Percentiles rank a stretch among this genome's conserved stretches.
These are phyloP conservation scores for Aspergillus tanneri DNA, from an alignment of 2,329 filamentous ascomycete genomes.

Conservation along the genomic window DNA sequence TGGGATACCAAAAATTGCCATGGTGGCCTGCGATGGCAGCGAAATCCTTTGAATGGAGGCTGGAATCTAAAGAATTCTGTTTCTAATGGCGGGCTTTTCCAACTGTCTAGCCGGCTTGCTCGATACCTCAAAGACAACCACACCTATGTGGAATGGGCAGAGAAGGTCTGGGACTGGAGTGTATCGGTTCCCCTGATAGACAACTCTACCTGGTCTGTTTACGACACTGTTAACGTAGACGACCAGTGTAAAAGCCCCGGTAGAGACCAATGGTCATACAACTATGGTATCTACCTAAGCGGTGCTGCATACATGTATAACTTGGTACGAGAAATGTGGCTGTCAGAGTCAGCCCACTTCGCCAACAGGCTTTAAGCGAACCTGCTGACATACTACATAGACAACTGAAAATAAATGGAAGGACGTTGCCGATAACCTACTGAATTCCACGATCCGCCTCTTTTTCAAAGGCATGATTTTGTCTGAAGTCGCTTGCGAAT, in stretches of 20 bases:
- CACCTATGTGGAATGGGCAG: constrained; percentile 58
- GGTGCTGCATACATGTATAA: constrained; percentile 60
- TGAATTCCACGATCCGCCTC: too few species aligned
- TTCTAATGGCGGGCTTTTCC: constrained; percentile 18
- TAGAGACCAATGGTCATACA: constrained; percentile 58
- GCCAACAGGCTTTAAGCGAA: constrained; percentile 1
- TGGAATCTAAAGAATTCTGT: constrained; percentile 16
- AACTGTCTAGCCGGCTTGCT: constrained; percentile 16
- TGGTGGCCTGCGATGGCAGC: constrained; percentile 59
- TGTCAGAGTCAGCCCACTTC: too few species aligned
- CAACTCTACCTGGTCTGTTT: constrained; percentile 53
- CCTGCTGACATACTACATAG: constrained; percentile 35
- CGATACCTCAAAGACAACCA: constrained; percentile 16
- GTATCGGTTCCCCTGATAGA: constrained; percentile 49
- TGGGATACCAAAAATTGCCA: constrained; percentile 66
- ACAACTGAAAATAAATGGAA: constrained; percentile 63
- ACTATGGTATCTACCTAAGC: constrained; percentile 55
- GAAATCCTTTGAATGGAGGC: constrained; percentile 15
- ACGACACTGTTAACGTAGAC: constrained; percentile 55
- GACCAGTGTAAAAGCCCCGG: constrained; percentile 54
- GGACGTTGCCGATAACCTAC: too few species aligned
- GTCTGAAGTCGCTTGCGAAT: too few species aligned
- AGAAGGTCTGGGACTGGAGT: constrained; percentile 60
- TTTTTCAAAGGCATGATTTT: too few species aligned
- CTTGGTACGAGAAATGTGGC: constrained; percentile 33